A percentile compares a stretch with the other conserved stretches of the same genome.
phyloP scores from a whole-genome alignment of 225 moss, liverwort and hornwort species.

The Lunularia cruciata region DNA sequence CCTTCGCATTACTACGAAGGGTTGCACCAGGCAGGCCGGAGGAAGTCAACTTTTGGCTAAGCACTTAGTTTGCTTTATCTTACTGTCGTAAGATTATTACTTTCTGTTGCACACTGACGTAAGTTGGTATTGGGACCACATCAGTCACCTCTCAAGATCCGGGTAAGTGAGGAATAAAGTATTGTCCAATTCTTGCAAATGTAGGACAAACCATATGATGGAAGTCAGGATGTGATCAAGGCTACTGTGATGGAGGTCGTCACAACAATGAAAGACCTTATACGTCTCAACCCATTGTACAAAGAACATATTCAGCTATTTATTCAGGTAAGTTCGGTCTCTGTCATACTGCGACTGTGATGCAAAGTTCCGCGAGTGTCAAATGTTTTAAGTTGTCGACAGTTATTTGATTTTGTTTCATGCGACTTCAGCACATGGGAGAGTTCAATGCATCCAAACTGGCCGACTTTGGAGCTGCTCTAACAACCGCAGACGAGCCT shows the following conservation, averaged over 20 bases:
- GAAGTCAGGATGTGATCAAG: constrained; percentile 88
- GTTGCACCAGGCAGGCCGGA: no score
- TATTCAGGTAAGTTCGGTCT: constrained; percentile 59
- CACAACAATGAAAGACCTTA: constrained; percentile 93
- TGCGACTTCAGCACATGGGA: constrained; percentile 75
- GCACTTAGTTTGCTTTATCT: no score
- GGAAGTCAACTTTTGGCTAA: no score
- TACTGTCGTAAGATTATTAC: no score
- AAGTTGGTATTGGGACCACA: neutral
- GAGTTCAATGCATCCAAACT: constrained; percentile 94
- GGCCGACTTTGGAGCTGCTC: constrained; percentile 92
- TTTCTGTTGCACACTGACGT: neutral
- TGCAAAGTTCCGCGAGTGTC: neutral
- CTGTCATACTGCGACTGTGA: neutral
- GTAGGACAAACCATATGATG: constrained; percentile 91
- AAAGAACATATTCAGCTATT: constrained; percentile 97
- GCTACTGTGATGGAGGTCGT: constrained; percentile 94
- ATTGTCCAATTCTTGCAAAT: constrained; percentile 19
- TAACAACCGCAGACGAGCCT: constrained; percentile 93
- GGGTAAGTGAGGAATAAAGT: neutral
- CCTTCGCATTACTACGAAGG: no score
- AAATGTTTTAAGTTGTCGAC: neutral
- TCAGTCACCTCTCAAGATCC: no score
- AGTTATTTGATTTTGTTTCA: neutral
- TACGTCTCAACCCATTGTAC: constrained; percentile 87